A percentile compares a stretch with the other conserved stretches of the same genome.
phyloP scores from a whole-genome alignment of 352 stramenopile species.

The Aphanomyces astaci region DNA sequence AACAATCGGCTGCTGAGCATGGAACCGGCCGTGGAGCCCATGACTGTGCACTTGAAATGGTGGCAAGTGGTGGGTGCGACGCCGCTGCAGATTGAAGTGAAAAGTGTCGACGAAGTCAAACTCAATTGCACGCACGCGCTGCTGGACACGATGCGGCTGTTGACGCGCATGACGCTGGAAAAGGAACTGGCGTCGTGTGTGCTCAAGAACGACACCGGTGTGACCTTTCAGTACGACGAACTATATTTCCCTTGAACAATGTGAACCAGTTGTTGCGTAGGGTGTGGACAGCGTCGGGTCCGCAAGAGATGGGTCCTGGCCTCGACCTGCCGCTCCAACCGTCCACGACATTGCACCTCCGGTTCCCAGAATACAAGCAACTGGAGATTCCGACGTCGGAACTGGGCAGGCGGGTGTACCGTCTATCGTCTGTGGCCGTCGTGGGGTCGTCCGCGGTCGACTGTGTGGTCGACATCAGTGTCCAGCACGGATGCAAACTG shows the following conservation, averaged over 20 bases:
- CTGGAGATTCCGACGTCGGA: slow-evolving; percentile 8
- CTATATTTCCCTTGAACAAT: slow-evolving; percentile 67
- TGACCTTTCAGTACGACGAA: slow-evolving; percentile 36
- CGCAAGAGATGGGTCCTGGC: background rate
- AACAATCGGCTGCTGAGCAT: slow-evolving; percentile 73
- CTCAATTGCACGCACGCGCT: slow-evolving; percentile 77
- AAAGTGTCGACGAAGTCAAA: slow-evolving; percentile 18
- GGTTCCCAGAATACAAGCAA: slow-evolving; percentile 6
- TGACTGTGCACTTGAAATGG: slow-evolving; percentile 42
- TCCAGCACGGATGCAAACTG: slow-evolving; percentile 81
- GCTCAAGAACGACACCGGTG: slow-evolving; percentile 57
- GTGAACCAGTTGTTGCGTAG: slow-evolving; percentile 36
- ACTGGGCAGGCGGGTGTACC: background rate
- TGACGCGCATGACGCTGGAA: slow-evolving; percentile 1
- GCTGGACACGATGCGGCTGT: slow-evolving; percentile 27
- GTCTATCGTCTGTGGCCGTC: slow-evolving; percentile 2
- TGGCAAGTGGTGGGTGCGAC: slow-evolving; percentile 28
- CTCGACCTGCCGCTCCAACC: background rate
- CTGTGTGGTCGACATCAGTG: slow-evolving; percentile 76
- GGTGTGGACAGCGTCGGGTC: background rate
- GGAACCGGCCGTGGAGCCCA: slow-evolving; percentile 78
- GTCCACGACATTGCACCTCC: background rate
- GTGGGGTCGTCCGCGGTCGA: slow-evolving; percentile 27
- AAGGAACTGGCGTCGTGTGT: slow-evolving; percentile 2
- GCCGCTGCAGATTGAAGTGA: slow-evolving; percentile 3